Conservation (phyloP, 768 basidiomycete species). For the Saitozyma sp. region DNA sequence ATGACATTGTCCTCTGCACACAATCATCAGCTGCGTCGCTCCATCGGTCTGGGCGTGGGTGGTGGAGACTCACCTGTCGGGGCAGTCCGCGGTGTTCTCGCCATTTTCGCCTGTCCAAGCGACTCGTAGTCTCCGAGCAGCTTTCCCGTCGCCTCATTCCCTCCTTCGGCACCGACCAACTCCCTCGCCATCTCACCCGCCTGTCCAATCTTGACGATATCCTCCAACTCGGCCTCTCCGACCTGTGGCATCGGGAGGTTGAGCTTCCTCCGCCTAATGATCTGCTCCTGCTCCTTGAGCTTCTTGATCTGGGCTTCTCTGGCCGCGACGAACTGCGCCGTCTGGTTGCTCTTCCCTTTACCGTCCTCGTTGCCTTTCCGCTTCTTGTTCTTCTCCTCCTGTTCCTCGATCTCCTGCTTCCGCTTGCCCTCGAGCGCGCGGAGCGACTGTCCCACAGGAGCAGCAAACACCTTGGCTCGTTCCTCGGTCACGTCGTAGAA, state of each 20-base stretch:
- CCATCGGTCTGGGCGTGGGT: not conserved
- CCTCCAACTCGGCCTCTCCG: slow-evolving; percentile 89
- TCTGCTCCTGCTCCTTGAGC: slow-evolving; percentile 94
- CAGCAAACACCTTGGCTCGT: slow-evolving; percentile 77
- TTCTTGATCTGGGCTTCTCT: slow-evolving; percentile 97
- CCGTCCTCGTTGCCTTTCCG: slow-evolving; percentile 77
- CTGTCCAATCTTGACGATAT: slow-evolving; percentile 97
- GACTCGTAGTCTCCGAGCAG: slow-evolving; percentile 91
- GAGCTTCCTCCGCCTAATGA: slow-evolving; percentile 80
- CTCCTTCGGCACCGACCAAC: slow-evolving; percentile 58
- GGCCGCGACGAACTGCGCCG: slow-evolving; percentile 94
- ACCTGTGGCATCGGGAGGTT: slow-evolving; percentile 87
- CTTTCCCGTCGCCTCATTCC: slow-evolving; percentile 67
- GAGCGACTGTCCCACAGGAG: slow-evolving; percentile 83
- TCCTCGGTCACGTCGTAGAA: slow-evolving; percentile 98
- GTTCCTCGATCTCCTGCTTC: slow-evolving; percentile 85
- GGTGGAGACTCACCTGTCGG: slow-evolving; percentile 71
- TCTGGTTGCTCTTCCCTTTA: slow-evolving; percentile 56
- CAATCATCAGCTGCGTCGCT: not conserved
- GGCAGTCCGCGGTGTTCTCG: slow-evolving; percentile 89
- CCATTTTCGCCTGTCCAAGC: slow-evolving; percentile 82
- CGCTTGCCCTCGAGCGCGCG: slow-evolving; percentile 94
- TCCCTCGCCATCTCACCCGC: slow-evolving; percentile 85
- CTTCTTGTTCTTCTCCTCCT: slow-evolving; percentile 76
- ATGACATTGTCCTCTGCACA: slow-evolving; percentile 86